Evolutionary conservation across 2,329 filamentous ascomycete genomes (phyloP), one percentile per base, ranked within the genome.

Genomic region (Capronia americana): DNA sequence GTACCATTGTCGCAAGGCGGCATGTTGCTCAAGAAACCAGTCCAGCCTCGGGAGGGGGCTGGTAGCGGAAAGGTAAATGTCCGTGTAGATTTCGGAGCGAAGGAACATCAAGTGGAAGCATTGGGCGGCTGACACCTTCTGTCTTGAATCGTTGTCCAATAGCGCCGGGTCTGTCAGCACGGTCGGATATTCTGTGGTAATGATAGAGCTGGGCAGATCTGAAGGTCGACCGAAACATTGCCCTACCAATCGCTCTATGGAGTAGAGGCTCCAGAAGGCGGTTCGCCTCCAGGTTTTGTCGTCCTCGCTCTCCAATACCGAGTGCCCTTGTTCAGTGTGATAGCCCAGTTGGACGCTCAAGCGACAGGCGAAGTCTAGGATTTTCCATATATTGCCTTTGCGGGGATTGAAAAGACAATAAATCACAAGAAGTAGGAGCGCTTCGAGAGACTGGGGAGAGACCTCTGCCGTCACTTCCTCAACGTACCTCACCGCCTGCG

Each of bases 381-480:
- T 32, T n/a, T 61, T 61, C 58, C 58, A 61, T 53, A 61, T 61
- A 41, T 61, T 53, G 44, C 58, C 58, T 41, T 61, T 61, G 48
- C 58, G 58, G 30, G 58, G 58, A 38, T 53, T 51, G 46, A 61
- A 61, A n/a, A 61, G 48, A 28, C 58, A 61, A 28, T 61, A 61
- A 41, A 61, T 54, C 28, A 61, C 48, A 28, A 61, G 58, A 11
- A 61, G 58, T 4, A 61, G 44, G 30, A 61, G 58, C 5, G 58
- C 58, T 51, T 53, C 46, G 30, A 61, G 58, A 32, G 58, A 61
- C 46, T 61, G 46, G 8, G 48, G 46, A 24, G 58, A 61, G 11
- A 61, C 58, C 30, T 61, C 58, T 10, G 58, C 44, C 58, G 58
- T 61, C 8, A 61, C 58, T 61, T 61, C 48, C 17, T 51, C 58